Percentiles rank a stretch among this genome's conserved stretches.
These are phyloP conservation scores for Kwoniella dejecticola DNA, from an alignment of 768 basidiomycete genomes.

Conservation along the genomic window DNA sequence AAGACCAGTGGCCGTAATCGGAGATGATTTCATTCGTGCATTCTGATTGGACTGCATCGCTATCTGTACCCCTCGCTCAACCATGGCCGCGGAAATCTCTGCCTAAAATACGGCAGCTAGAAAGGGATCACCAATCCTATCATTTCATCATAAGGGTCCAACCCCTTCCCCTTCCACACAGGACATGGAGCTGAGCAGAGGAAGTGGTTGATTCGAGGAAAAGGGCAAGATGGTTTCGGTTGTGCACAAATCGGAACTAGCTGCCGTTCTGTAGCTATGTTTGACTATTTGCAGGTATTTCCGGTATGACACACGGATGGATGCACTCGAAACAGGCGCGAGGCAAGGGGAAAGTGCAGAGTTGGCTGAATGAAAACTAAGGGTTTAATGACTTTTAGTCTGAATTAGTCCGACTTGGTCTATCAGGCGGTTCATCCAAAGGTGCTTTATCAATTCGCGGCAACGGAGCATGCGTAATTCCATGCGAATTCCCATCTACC, in stretches of 20 bases:
- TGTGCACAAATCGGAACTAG: not conserved
- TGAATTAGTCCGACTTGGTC: not conserved
- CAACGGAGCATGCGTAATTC: constrained; percentile 3
- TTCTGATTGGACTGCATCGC: not conserved
- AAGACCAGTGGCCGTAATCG: constrained; percentile 6
- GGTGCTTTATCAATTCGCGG: constrained; percentile 10
- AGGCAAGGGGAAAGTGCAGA: not conserved
- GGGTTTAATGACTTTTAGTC: not conserved
- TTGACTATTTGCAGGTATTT: not conserved
- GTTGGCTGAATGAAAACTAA: not conserved
- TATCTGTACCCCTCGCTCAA: not conserved
- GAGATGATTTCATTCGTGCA: not conserved
- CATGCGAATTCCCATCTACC: not conserved
- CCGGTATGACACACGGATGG: not conserved
- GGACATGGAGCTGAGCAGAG: not conserved
- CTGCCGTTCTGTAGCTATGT: not conserved
- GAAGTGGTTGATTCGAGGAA: not conserved
- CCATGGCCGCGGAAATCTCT: constrained; percentile 8
- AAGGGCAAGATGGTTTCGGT: not conserved
- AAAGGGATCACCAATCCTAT: not conserved
- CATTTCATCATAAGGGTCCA: constrained; percentile 4
- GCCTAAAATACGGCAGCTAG: not conserved
- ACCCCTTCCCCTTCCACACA: not conserved
- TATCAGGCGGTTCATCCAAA: not conserved
- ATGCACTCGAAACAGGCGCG: not conserved